Base-by-base conservation (phyloP, 2,329 filamentous ascomycete genomes). In the Botryosphaeria dothidea region DNA sequence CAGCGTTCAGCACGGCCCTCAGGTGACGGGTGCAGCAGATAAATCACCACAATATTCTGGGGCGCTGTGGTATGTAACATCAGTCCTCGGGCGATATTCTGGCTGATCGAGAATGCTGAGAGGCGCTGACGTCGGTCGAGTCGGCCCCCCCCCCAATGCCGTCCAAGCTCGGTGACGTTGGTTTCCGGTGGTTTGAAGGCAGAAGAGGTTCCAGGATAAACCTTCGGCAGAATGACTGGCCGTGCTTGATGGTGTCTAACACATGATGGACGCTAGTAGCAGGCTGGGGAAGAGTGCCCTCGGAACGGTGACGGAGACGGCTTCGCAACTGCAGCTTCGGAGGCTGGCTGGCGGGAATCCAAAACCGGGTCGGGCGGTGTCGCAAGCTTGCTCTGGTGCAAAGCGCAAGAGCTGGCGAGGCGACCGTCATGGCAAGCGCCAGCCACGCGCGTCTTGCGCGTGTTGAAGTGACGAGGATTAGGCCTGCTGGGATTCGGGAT, bases 41-140 rank as follows among this genome's bases (percentile, higher is more conserved):
- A 21, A 31, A 46, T 60, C 56, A 46, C 11, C 17, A 29, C 54
- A 29, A 58, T 29, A 25, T 27, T 23, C 15, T 29, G 27, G n/a
- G 56, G 25, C 54, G 38, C n/a, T 19, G 38, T 43, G 36, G 34
- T 27, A 58, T 58, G 54, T 46, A 46, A 58, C 54, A 23, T 41
- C 23, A 29, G 25, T 29, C 19, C 31, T 56, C 54, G 19, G 23
- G 38, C 29, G 38, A 36, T 5, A 31, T 29, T 29, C n/a, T 21
- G 36, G 54, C 41, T 15, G 43, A 38, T 58, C 25, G 27, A 52
- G 17, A 34, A 52, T 52, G 27, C 3, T 34, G 29, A 29, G 36
- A 19, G 56, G 56, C 25, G 56, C 38, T 46, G 56, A 21, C 56
- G 56, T 58, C 54, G 54, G n/a, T 34, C 54, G 54, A 57, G 36